Evolutionary conservation across 2,329 filamentous ascomycete species (phyloP), one percentile per base, ranked within the genome.

Genomic region (Calonectria honghensis): DNA sequence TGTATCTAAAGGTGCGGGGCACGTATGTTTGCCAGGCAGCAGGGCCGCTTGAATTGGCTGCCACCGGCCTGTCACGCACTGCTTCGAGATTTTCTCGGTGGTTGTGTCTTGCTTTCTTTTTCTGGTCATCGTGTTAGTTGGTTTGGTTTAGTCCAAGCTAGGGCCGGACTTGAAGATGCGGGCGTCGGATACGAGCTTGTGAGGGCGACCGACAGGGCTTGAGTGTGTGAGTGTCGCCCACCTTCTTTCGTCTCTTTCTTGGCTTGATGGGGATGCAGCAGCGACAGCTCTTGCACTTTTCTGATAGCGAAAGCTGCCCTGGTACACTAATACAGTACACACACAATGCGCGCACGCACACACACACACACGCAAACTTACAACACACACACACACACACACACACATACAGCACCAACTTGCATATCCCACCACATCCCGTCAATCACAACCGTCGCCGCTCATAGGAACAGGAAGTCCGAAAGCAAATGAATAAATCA

Each of bases 31-130:
- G 39, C 48, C 63, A 73, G 72, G 72, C 72, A 73, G 67, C 72
- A 73, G 66, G 66, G 72, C 72, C 61, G n/a, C 35, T 29, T 11
- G 52, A 63, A 64, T 63, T 37, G 69, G 70, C 54, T 72, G 61
- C 50, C 27, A 41, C 16, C 51, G 24, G 39, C 14, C 57, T n/a
- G 35, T 63, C 57, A 63, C 57, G 35, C 57, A 41, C 57, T 3
- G 41, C 35, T 63, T n/a, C 11, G 24, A 63, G 31, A 13, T 32
- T 57, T 57, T 57, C 45, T 18, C 9, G 6, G 9, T 45, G 41
- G 41, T 45, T 18, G 7, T 18, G 5, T 45, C 10, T 45, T 20
- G 11, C 29, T 20, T 24, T 7, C 24, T 48, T 27, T 61, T 61
- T 41, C 29, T 41, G 41, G 10, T 24, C 35, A 41, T n/a, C 52